Conservation (phyloP, 257 asterid species). For the Jaltomata sinuosa region DNA sequence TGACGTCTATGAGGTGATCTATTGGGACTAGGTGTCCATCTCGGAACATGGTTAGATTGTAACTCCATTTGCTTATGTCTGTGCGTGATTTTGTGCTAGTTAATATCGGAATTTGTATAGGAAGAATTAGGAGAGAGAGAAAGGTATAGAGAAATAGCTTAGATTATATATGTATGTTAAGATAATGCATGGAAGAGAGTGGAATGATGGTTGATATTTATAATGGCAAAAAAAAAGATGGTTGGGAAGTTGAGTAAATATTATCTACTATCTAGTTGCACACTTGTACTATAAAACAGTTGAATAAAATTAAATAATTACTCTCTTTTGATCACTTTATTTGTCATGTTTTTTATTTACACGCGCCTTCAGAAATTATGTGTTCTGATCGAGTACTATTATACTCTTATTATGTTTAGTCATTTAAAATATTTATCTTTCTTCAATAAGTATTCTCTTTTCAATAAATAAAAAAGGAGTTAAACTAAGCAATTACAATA, state of each 20-base stretch:
- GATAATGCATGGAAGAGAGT: not conserved
- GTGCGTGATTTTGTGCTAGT: not conserved
- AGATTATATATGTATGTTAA: not conserved
- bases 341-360: too few relatives aligned
- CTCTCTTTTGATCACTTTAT: too few relatives aligned
- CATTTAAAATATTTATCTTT: too few relatives aligned
- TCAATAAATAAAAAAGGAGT: too few relatives aligned
- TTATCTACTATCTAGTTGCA: not conserved
- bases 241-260: not conserved
- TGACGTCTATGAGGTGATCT: not conserved
- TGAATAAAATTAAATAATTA: not conserved
- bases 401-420: too few relatives aligned
- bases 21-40: slow-evolving; percentile 23
- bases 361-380: too few relatives aligned
- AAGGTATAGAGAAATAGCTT: not conserved
- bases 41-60: not conserved
- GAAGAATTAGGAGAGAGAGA: not conserved
- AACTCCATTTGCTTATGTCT: not conserved
- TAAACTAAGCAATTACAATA: too few relatives aligned
- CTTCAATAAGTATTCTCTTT: too few relatives aligned
- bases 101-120: not conserved
- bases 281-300: not conserved
- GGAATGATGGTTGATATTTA: not conserved
- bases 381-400: too few relatives aligned
- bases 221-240: not conserved